Conservation (phyloP, 495 filamentous ascomycete genomes). For the Oidiodendron maius region DNA sequence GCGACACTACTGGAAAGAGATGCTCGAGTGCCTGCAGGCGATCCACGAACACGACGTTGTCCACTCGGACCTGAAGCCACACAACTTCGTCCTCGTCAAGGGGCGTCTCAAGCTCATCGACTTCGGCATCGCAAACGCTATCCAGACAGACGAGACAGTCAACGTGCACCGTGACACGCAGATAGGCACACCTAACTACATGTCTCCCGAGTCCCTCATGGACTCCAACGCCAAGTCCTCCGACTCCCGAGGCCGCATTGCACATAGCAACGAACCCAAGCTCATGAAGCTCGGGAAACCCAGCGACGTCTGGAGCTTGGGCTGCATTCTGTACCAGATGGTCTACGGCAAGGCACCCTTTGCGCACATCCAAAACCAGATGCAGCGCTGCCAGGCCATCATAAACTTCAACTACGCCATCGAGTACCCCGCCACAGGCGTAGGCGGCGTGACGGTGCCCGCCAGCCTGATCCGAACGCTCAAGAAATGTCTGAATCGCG, state of each 20-base stretch:
- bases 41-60: conserved; percentile 89
- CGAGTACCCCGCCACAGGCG: conserved; percentile 68
- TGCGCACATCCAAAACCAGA: conserved; percentile 80
- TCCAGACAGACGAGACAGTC: conserved; percentile 86
- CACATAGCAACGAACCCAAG: conserved; percentile 50
- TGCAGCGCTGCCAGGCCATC: conserved; percentile 71
- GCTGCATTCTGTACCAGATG: conserved; percentile 97
- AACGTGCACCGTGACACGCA: conserved; percentile 96
- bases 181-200: conserved; percentile 96
- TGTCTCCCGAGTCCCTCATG: conserved; percentile 89
- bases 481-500: conserved; percentile 72
- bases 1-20: conserved; percentile 98
- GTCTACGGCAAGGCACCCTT: conserved; percentile 91
- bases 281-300: conserved; percentile 95
- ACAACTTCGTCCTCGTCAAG: conserved; percentile 86
- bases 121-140: conserved; percentile 96
- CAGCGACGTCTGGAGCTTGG: conserved; percentile 91
- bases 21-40: conserved; percentile 90
- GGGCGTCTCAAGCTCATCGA: conserved; percentile 84
- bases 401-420: conserved; percentile 81
- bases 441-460: conserved; percentile 70
- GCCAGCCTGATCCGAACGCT: conserved; percentile 65
- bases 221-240: conserved; percentile 64
- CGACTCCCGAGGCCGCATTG: conserved; percentile 45
- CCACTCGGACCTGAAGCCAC: conserved; percentile 93